Evolutionary conservation across 345 rosid genomes (phyloP), one percentile per base, ranked within the genome.

Genomic region (Lepidium africanum): DNA sequence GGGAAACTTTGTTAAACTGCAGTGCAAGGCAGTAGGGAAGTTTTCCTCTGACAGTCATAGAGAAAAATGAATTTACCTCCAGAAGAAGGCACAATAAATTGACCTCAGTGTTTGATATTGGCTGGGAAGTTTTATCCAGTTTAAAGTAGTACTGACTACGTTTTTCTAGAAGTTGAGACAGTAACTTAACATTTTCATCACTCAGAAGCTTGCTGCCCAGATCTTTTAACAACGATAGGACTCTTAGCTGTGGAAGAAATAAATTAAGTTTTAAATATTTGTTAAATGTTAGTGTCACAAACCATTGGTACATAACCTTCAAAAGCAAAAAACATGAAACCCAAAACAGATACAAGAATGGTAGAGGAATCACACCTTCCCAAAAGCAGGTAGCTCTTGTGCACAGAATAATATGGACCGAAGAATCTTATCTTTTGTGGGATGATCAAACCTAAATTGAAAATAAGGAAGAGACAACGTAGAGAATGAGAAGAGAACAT

Each of bases 191-290:
- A 79, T 82, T 87, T 79, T 84, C 79, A 72, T 77, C 76, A 65
- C 40, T 70, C 63, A 91, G 55, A 59, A 94, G 64, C 33, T 65
- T 65, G 71, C 55, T 65, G 45, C 99, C 99, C 73, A 87, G 63
- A 62, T 94, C 89, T 89, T 84, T 87, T 61, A 94, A 81, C 78
- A 84, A 79, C 25, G 91, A 84, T 23, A 91, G 69, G 55, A 91
- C 77, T 76, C 76, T 79, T 41, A 87, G 82, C 99, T 94, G 99
- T 81, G 76, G 72, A 62, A 66, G 47, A 36, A 14, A 62, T 37
- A 13, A 46, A 15, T 35, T 37, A 61, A 32, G 38, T n/a, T 17
- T 38, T 73, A 16, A 45, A 42, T 50, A 33, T 39, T 53, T 60
- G 36, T 10, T 16, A 25, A 16, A 37, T 19, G 27, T 36, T 12